Percentiles rank a stretch among this genome's conserved stretches.
Evolutionary conservation across 2,329 filamentous ascomycete species (phyloP).

Genomic region (Colletotrichum echinochloae): DNA sequence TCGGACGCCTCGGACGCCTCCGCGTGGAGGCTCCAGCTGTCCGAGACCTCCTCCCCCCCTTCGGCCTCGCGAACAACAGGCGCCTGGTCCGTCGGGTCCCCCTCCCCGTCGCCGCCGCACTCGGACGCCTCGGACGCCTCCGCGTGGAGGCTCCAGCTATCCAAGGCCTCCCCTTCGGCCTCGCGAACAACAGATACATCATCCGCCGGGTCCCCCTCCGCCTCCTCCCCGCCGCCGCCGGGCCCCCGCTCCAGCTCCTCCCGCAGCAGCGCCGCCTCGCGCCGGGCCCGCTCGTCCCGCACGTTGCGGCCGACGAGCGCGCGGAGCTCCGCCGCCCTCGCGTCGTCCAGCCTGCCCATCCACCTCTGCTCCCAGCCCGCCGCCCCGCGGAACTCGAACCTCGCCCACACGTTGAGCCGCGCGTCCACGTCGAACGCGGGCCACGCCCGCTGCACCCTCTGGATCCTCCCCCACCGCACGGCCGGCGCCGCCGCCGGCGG

Average conservation of each 20-base stretch:
- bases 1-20: neutral
- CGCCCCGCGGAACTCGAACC: neutral
- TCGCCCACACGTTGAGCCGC: neutral
- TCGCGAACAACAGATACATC: too few relatives aligned
- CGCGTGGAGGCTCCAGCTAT: too few relatives aligned
- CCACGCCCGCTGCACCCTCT: neutral
- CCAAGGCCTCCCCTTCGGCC: neutral
- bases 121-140: neutral
- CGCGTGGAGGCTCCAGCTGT: too few relatives aligned
- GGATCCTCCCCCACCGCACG: neutral
- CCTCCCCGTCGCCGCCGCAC: too few relatives aligned
- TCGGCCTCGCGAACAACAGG: neutral
- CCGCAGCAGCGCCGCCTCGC: neutral
- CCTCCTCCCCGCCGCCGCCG: too few relatives aligned
- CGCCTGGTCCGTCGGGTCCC: too few relatives aligned
- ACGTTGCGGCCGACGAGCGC: neutral
- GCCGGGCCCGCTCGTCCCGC: neutral
- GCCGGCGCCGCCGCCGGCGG: neutral
- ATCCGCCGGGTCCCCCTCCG: too few relatives aligned
- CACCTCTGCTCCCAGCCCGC: neutral
- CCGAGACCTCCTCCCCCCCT: neutral
- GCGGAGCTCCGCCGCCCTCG: neutral
- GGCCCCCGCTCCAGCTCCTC: neutral
- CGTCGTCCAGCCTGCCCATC: conserved; percentile 2
- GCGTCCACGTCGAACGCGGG: neutral